Evolutionary conservation across 345 rosid genomes (phyloP).

Genomic region (Aquilaria yunnanensis): DNA sequence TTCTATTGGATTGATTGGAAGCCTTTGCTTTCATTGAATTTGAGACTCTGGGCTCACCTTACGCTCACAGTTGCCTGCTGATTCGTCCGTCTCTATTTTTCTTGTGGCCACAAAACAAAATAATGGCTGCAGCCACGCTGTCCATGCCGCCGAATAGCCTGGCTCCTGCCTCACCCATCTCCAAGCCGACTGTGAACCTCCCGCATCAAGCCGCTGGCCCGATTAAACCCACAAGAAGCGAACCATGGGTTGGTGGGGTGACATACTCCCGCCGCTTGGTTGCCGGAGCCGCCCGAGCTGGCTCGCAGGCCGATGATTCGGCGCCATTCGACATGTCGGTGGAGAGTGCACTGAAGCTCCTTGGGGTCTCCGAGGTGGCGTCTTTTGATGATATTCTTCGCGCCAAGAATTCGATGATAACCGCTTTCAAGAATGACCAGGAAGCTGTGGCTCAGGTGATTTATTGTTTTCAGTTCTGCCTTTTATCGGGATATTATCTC

Average conservation of each 20-base stretch:
- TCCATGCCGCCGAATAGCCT: constrained; percentile 65
- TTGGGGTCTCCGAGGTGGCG: constrained; percentile 79
- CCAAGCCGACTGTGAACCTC: constrained; percentile 19
- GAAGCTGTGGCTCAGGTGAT: constrained; percentile 76
- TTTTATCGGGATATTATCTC: constrained; percentile 1
- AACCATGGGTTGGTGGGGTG: constrained; percentile 33
- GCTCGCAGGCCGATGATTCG: constrained; percentile 85
- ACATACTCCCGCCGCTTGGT: constrained; percentile 31
- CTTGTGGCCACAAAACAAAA: too few relatives aligned
- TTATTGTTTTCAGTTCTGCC: neutral
- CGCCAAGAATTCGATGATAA: constrained; percentile 78
- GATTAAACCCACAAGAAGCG: constrained; percentile 19
- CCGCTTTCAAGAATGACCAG: constrained; percentile 70
- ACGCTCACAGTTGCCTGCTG: too few relatives aligned
- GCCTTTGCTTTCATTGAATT: too few relatives aligned
- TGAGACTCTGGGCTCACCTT: too few relatives aligned
- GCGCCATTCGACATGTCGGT: constrained; percentile 90
- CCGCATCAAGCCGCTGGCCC: constrained; percentile 11
- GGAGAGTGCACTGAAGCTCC: constrained; percentile 89
- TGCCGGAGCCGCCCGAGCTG: constrained; percentile 35
- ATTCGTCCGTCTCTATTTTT: too few relatives aligned
- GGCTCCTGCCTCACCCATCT: constrained; percentile 32
- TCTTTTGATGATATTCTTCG: constrained; percentile 94
- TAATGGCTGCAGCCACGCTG: constrained; percentile 76
- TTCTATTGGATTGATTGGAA: too few relatives aligned